Base-by-base conservation (phyloP, 2,329 filamentous ascomycete genomes). In the Juglanconis oblonga region DNA sequence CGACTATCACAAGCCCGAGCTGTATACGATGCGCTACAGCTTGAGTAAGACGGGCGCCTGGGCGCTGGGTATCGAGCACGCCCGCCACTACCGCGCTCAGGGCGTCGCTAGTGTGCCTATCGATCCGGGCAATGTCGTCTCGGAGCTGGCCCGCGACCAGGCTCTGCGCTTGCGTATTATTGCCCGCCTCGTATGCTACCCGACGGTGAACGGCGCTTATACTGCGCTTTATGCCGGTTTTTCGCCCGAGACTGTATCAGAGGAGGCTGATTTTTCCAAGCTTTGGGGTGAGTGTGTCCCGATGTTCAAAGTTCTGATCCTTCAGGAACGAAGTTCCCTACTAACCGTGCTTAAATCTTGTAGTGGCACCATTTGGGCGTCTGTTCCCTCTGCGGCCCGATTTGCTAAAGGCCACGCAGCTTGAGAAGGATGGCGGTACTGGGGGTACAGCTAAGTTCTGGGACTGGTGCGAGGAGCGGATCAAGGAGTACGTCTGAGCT, bases 381-480 rank as follows among this genome's bases (percentile, higher is more conserved):
- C 69, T 78, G 51, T 64, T 69, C 57, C 64, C 67, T 3, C 64
- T 74, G 3, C 67, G 72, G 1, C 58, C 65, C 3, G 72, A 73
- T 4, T 60, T 78, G 40, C 57, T 65, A 0, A 58, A 63, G 2
- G 69, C 68, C 1, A 66, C 66, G n/a, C 70, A 73, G 61, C 57
- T 68, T 2, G 66, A 70, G 53, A 66, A 67, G 1, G 75, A 78
- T 49, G 75, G 76, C 1, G 76, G 76, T 2, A 73, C 67, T 4
- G 76, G 74, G 1, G 67, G 66, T 17, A 73, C 68, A 0, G 65
- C 70, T 54, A 69, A 70, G 51, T 78, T 78, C 52, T 79, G 75
- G 76, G 66, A 73, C 4, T 79, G 77, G 77, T 72, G 69, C 1
- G 71, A 77, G 58, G 70, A 72, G 14, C 75, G 79, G 42, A 65